Evolutionary conservation across 371 early-diverging fungal species (phyloP).

Genomic region (Apophysomyces elegans): DNA sequence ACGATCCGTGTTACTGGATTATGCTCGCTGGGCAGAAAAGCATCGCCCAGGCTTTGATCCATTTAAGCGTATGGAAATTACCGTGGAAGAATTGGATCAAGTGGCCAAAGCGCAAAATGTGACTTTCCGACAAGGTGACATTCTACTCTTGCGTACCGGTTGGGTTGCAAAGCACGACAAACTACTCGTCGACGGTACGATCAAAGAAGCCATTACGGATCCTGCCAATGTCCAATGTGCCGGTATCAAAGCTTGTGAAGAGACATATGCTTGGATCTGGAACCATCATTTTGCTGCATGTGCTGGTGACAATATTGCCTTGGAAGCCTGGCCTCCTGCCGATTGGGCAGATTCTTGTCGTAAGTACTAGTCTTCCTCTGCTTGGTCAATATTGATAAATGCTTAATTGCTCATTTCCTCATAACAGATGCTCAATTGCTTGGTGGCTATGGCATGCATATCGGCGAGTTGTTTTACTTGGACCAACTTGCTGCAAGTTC

Average conservation of each 20-base stretch:
- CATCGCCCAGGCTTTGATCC: slow-evolving; percentile 19
- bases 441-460: slow-evolving; percentile 23
- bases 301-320: slow-evolving; percentile 15
- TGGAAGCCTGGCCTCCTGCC: slow-evolving; percentile 22
- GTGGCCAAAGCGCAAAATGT: slow-evolving; percentile 19
- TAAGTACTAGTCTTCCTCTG: neutral
- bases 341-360: slow-evolving; percentile 29
- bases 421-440: slow-evolving; percentile 14
- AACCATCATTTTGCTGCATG: slow-evolving; percentile 22
- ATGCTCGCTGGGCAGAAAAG: slow-evolving; percentile 16
- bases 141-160: slow-evolving; percentile 21
- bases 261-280: slow-evolving; percentile 23
- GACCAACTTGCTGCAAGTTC: slow-evolving; percentile 18
- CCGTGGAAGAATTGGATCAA: slow-evolving; percentile 15
- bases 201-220: neutral
- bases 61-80: slow-evolving; percentile 18
- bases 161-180: slow-evolving; percentile 21
- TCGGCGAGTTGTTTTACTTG: slow-evolving; percentile 24
- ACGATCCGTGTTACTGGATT: slow-evolving; percentile 23
- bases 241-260: slow-evolving; percentile 22
- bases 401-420: slow-evolving; percentile 6
- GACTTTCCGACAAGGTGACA: slow-evolving; percentile 18
- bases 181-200: neutral
- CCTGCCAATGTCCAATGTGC: slow-evolving; percentile 29
- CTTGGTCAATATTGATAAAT: slow-evolving; percentile 9